Conservation (phyloP, 805 yeast species). For the Kodamaea jinghongensis region DNA sequence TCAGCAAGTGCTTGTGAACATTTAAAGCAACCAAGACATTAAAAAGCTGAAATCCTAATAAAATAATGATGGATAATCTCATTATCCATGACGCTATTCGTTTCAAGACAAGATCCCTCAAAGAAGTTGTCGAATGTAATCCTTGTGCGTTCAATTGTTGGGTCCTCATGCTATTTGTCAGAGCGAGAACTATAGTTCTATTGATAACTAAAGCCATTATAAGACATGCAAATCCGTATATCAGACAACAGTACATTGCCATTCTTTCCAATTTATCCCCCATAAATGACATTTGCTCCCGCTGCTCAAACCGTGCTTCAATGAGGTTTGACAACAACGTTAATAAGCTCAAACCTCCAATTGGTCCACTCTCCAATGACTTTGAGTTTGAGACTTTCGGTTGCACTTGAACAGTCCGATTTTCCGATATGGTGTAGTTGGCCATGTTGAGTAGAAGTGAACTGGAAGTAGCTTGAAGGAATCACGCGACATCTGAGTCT, state of each 20-base stretch:
- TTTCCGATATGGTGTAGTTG: no score
- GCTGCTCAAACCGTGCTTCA: constrained; percentile 13
- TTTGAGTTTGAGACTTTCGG: no score
- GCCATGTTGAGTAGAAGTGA: no score
- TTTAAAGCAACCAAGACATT: constrained; percentile 33
- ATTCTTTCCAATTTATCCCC: constrained; percentile 18
- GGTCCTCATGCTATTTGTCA: constrained; percentile 26
- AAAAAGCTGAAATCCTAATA: constrained; percentile 24
- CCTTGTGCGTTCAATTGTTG: constrained; percentile 14
- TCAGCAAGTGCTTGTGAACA: constrained; percentile 19
- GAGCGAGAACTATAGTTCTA: constrained; percentile 37
- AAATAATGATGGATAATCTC: constrained; percentile 25
- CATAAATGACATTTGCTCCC: constrained; percentile 7
- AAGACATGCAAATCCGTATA: constrained; percentile 37
- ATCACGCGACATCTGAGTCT: no score
- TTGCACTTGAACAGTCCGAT: no score
- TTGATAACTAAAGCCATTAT: constrained; percentile 38
- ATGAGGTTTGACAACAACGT: constrained; percentile 7
- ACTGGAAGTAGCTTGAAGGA: no score
- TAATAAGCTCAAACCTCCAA: not conserved
- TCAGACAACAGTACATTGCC: constrained; percentile 33
- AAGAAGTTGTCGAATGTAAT: not conserved
- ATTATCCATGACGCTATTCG: constrained; percentile 22
- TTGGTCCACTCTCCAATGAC: no score
- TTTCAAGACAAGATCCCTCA: constrained; percentile 13